These are phyloP conservation scores for Quercus rubra DNA, from an alignment of 306 rosid genomes.

Conservation along the genomic window DNA sequence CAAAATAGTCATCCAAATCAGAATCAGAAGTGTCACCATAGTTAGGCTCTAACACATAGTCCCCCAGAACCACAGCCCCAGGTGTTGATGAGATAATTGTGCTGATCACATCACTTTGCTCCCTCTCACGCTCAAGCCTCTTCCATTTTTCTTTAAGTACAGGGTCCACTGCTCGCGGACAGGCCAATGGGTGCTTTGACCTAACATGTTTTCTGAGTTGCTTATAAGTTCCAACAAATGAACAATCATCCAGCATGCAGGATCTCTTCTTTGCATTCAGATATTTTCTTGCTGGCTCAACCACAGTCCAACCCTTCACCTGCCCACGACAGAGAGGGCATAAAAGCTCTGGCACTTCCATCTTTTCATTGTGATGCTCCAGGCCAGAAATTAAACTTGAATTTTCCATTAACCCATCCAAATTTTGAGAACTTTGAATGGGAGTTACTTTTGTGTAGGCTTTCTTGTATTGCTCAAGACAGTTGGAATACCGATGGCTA, in stretches of 20 bases:
- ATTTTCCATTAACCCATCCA: conserved; percentile 21
- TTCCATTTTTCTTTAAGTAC: conserved; percentile 83
- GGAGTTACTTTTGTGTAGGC: conserved; percentile 68
- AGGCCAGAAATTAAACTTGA: conserved; percentile 37
- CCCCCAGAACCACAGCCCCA: conserved; percentile 89
- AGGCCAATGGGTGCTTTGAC: conserved; percentile 82
- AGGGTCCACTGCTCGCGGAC: conserved; percentile 94
- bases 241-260: conserved; percentile 86
- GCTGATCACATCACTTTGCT: conserved; percentile 90
- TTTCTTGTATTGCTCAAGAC: conserved; percentile 93
- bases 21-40: conserved; percentile 44
- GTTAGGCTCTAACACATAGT: conserved; percentile 89
- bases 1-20: conserved; percentile 60
- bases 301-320: conserved; percentile 99
- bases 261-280: conserved; percentile 85
- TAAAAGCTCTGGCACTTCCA: conserved; percentile 68
- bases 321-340: conserved; percentile 96
- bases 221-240: conserved; percentile 72
- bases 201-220: conserved; percentile 82
- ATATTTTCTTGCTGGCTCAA: conserved; percentile 78
- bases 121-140: conserved; percentile 81
- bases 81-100: conserved; percentile 85
- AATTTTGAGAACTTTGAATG: conserved; percentile 42
- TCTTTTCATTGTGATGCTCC: conserved; percentile 41
- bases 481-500: conserved; percentile 81